Evolutionary conservation across 139 green algal genomes (phyloP).

Genomic region (Penium margaritaceum): DNA sequence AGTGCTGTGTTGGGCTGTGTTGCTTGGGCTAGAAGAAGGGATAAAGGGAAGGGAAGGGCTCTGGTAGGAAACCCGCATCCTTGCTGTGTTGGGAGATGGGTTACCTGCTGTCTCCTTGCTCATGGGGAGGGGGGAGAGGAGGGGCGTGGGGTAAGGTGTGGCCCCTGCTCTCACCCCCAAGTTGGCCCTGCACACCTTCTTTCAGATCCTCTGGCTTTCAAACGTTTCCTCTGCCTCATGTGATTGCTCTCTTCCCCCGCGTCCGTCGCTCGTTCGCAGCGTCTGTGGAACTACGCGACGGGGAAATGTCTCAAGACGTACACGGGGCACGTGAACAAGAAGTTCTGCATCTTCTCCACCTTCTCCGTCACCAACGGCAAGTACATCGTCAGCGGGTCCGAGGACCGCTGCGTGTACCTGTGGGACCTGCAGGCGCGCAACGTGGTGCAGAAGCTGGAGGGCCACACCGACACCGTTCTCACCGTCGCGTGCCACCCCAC

Average conservation of each 20-base stretch:
- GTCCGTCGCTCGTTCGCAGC: conserved; percentile 11
- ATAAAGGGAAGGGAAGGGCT: too few relatives aligned
- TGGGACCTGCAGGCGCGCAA: conserved; percentile 66
- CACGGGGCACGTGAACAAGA: conserved; percentile 53
- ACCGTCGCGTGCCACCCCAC: conserved; percentile 41
- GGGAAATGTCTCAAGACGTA: conserved; percentile 58
- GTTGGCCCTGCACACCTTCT: too few relatives aligned
- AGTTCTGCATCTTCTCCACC: conserved; percentile 21
- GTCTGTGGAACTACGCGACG: conserved; percentile 67
- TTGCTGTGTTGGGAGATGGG: too few relatives aligned
- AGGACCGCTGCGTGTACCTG: conserved; percentile 70
- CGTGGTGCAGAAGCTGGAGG: conserved; percentile 39
- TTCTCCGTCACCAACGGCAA: conserved; percentile 35
- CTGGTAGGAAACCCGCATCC: too few relatives aligned
- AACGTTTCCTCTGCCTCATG: not conserved
- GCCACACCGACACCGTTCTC: conserved; percentile 41
- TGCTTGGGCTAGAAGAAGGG: too few relatives aligned
- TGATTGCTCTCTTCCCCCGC: too few relatives aligned
- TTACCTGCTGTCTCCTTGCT: too few relatives aligned
- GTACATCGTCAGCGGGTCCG: conserved; percentile 70
- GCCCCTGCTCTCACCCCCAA: too few relatives aligned
- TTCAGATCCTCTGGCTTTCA: too few relatives aligned
- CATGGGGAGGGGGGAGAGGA: too few relatives aligned
- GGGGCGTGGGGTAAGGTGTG: too few relatives aligned
- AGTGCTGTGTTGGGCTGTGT: too few relatives aligned